Conservation (phyloP, 208 protist genomes). For the Crithidia expoeki region DNA sequence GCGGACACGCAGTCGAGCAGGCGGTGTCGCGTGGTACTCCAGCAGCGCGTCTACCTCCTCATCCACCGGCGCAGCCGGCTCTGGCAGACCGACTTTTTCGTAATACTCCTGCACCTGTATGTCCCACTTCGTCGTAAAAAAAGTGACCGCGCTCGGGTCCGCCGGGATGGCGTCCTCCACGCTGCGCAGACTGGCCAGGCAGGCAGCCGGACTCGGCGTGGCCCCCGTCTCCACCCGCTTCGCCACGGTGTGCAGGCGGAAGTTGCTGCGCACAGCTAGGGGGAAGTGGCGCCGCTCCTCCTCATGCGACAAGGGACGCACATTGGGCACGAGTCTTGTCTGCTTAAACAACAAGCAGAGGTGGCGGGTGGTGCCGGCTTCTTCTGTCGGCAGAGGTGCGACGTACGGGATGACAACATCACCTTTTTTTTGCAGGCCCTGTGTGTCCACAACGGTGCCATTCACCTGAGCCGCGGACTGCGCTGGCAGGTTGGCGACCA, state of each 20-base stretch:
- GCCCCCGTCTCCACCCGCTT: constrained; percentile 2
- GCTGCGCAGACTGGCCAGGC: constrained; percentile 41
- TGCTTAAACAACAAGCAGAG: constrained; percentile 88
- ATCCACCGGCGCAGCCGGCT: constrained; percentile 80
- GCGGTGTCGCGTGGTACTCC: constrained; percentile 68
- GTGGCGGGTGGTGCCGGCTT: constrained; percentile 85
- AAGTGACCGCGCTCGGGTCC: constrained; percentile 72
- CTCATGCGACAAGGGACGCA: constrained; percentile 36
- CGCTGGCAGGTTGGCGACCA: constrained; percentile 73
- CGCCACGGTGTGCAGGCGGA: constrained; percentile 62
- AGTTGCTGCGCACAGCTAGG: constrained; percentile 53
- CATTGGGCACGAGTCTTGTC: constrained; percentile 31
- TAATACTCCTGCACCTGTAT: constrained; percentile 94
- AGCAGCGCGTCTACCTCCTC: constrained; percentile 82
- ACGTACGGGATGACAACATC: constrained; percentile 85
- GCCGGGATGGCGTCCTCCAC: constrained; percentile 60
- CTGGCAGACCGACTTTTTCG: constrained; percentile 61
- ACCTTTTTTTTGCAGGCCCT: constrained; percentile 36
- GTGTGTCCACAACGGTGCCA: constrained; percentile 19
- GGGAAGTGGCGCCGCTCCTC: constrained; percentile 57
- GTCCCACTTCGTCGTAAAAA: constrained; percentile 93
- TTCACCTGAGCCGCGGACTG: constrained; percentile 12
- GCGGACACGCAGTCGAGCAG: constrained; percentile 76
- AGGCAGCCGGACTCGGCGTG: constrained; percentile 13
- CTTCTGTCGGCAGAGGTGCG: constrained; percentile 88